Conservation (phyloP, 352 stramenopile species). For the Globisporangium nodosum region DNA sequence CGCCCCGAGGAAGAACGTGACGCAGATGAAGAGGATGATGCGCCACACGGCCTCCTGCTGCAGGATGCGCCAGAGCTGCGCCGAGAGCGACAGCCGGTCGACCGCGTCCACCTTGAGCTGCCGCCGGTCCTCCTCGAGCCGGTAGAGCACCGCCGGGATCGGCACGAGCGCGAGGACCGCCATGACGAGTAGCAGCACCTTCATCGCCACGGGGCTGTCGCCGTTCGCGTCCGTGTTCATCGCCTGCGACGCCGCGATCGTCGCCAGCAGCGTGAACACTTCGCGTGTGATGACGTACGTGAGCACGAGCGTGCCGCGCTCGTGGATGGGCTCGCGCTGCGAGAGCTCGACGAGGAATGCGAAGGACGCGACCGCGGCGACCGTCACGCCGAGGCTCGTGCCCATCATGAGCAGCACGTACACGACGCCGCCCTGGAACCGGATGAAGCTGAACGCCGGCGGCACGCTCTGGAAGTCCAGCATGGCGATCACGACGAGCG, state of each 20-base stretch:
- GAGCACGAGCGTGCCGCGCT: slow-evolving; percentile 55
- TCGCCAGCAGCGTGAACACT: slow-evolving; percentile 31
- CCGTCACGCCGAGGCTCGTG: slow-evolving; percentile 51
- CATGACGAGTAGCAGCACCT: slow-evolving; percentile 67
- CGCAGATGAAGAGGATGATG: slow-evolving; percentile 67
- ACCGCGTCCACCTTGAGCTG: slow-evolving; percentile 71
- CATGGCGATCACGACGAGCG: slow-evolving; percentile 52
- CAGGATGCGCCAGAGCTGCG: slow-evolving; percentile 66
- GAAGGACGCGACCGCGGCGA: slow-evolving; percentile 51
- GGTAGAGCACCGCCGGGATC: slow-evolving; percentile 60
- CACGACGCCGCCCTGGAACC: slow-evolving; percentile 51
- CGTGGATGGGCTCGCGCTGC: slow-evolving; percentile 71
- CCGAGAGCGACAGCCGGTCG: slow-evolving; percentile 47
- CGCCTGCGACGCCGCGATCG: slow-evolving; percentile 32
- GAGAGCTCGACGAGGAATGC: slow-evolving; percentile 72
- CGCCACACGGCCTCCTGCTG: slow-evolving; percentile 75
- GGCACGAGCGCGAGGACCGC: slow-evolving; percentile 52
- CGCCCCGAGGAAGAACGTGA: slow-evolving; percentile 42
- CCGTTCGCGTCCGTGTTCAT: slow-evolving; percentile 33
- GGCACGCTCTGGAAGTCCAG: slow-evolving; percentile 39
- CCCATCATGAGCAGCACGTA: slow-evolving; percentile 73
- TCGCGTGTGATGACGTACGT: slow-evolving; percentile 64
- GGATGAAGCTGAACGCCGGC: slow-evolving; percentile 33
- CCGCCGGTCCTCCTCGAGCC: slow-evolving; percentile 59
- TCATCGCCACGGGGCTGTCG: slow-evolving; percentile 48